Conservation (phyloP, 129 eudicot genomes). For the Lactuca sativa region DNA sequence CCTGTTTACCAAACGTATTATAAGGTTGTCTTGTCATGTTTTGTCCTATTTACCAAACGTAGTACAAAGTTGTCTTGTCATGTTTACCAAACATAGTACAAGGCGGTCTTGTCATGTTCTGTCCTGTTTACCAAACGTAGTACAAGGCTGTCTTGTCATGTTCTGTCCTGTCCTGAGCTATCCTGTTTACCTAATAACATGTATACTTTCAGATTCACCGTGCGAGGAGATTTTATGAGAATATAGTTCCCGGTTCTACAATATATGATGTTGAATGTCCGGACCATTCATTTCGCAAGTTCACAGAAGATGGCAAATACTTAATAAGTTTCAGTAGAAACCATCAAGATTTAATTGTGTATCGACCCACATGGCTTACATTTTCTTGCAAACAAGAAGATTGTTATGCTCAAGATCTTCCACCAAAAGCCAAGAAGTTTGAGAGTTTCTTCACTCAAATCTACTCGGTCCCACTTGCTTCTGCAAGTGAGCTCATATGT, state of each 20-base stretch:
- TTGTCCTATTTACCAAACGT: no score
- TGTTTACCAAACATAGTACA: no score
- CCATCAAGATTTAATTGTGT: conserved; percentile 88
- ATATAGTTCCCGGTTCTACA: conserved; percentile 85
- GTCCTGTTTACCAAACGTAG: no score
- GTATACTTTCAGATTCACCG: conserved; percentile 56
- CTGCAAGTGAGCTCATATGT: conserved; percentile 88
- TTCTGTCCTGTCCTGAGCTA: no score
- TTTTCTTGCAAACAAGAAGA: conserved; percentile 78
- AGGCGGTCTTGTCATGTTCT: no score
- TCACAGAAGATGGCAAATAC: conserved; percentile 96
- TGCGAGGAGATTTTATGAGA: conserved; percentile 89
- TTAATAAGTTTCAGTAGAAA: conserved; percentile 89
- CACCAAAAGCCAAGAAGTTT: conserved; percentile 69
- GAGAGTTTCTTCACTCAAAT: conserved; percentile 90
- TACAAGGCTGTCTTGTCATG: no score
- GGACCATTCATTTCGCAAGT: conserved; percentile 86
- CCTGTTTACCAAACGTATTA: no score
- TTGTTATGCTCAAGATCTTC: conserved; percentile 68
- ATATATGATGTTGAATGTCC: conserved; percentile 92
- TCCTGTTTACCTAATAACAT: not conserved
- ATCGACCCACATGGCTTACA: conserved; percentile 88
- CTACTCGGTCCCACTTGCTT: conserved; percentile 78
- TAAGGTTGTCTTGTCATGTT: no score
- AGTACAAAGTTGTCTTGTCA: no score